Evolutionary conservation across 257 asterid species (phyloP), one percentile per base, ranked within the genome.

Genomic region (Capsicum baccatum): DNA sequence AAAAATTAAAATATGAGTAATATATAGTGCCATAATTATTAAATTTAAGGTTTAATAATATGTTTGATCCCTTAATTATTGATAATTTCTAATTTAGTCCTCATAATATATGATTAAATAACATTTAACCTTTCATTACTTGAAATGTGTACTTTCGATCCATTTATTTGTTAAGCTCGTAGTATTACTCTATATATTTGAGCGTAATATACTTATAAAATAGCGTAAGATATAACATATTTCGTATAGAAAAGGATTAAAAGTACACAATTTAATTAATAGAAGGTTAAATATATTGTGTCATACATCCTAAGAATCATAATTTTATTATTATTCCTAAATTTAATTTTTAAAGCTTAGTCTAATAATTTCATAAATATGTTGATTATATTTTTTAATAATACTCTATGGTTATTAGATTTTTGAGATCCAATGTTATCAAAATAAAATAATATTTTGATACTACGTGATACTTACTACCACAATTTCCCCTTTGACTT

Each of bases 341-440:
- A 9, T 2, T 69, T 42, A 42, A 42, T 69, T 69, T 42, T 69
- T 1, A 17, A 69, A 16, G 15, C 3, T 42, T 69, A 42, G 33
- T 42, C 52, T 37, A 54, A 8, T 78, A 54, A 5, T 54, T 54
- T 54, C 50, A 54, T 78, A 44, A 78, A 14, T 78, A 78, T 42
- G 50, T 78, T 76, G 4, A 14, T 78, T 78, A 15, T 11, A 47
- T 78, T 54, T 0, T 54, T 54, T 35, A 54, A 33, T 76, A 17
- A 9, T 21, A 19, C 63, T 37, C 26, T 6, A 6, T 76, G 13
- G 13, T 78, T 26, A 64, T 54, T 78, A 33, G 50, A 78, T 78
- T 78, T 78, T 54, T 78, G 82, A 78, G 82, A 78, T 78, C 82
- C 82, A 78, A 33, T 78, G 82, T 15, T 19, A 35, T 54, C 33